Conservation (phyloP, 139 green algal species). For the Chlorella sp. region DNA sequence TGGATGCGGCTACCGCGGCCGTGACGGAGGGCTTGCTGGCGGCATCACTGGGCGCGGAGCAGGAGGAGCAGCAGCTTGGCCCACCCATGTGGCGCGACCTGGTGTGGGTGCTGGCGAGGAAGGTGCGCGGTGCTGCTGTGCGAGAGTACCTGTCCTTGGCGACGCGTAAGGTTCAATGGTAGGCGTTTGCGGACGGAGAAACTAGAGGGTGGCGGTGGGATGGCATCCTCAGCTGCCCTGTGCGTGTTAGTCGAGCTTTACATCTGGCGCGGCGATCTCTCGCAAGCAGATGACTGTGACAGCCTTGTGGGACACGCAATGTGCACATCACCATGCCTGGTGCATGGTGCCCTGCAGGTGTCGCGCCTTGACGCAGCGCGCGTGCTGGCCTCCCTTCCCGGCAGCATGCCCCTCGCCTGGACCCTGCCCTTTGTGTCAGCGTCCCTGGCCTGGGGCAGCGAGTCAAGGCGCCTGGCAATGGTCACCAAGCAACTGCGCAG, state of each 20-base stretch:
- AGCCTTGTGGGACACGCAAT: background rate
- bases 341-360: constrained; percentile 13
- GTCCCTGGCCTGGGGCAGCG: constrained; percentile 39
- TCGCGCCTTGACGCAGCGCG: constrained; percentile 38
- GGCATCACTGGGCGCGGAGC: too few relatives aligned
- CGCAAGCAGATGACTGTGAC: background rate
- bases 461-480: constrained; percentile 50
- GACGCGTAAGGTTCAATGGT: too few relatives aligned
- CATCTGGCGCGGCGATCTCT: too few relatives aligned
- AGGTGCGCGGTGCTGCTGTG: too few relatives aligned
- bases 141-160: too few relatives aligned
- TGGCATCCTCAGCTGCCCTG: background rate
- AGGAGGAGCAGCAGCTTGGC: too few relatives aligned
- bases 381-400: constrained; percentile 55
- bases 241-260: too few relatives aligned
- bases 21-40: too few relatives aligned
- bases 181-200: background rate
- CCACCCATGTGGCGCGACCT: too few relatives aligned
- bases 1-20: too few relatives aligned
- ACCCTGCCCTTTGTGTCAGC: constrained; percentile 63
- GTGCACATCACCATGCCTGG: background rate
- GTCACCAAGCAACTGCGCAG: constrained; percentile 54
- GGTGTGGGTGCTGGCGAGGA: too few relatives aligned
- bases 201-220: background rate
- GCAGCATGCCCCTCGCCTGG: constrained; percentile 36